Percentiles rank a stretch among this genome's conserved stretches.
phyloP scores from a whole-genome alignment of 768 basidiomycete species.

The Lactifluus subvellereus region DNA sequence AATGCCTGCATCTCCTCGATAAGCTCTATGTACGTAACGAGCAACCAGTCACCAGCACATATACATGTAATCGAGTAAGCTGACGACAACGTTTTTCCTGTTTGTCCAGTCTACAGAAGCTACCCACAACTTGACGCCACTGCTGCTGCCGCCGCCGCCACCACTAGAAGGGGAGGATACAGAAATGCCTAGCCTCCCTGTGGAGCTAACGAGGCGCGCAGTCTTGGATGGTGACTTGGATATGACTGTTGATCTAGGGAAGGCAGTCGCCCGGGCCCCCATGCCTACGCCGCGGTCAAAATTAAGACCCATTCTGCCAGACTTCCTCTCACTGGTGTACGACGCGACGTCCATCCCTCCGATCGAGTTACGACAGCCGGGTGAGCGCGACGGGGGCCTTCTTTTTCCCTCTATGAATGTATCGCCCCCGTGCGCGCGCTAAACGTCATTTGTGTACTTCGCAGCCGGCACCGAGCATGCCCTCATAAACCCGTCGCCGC shows the following conservation, averaged over 20 bases:
- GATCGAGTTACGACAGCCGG: neutral
- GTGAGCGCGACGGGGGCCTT: neutral
- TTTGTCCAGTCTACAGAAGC: slow-evolving; percentile 1
- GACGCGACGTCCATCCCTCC: neutral
- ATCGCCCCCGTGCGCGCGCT: neutral
- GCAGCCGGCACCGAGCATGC: neutral
- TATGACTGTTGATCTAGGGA: slow-evolving; percentile 6
- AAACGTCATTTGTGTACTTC: neutral
- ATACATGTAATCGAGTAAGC: neutral
- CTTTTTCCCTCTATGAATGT: too few relatives aligned
- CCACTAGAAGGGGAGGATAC: neutral
- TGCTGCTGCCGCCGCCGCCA: neutral
- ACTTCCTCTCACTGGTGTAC: neutral
- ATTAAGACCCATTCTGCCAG: neutral
- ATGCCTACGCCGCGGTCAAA: neutral
- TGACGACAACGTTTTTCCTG: neutral
- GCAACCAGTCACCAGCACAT: neutral
- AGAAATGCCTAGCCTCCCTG: neutral
- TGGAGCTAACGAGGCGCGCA: neutral
- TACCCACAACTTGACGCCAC: neutral
- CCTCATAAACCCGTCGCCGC: neutral
- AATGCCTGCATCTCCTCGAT: slow-evolving; percentile 3
- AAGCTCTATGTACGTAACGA: slow-evolving; percentile 14
- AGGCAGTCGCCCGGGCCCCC: slow-evolving; percentile 4
- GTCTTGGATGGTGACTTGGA: slow-evolving; percentile 5